Evolutionary conservation across 1,284 basidiomycete genomes (phyloP).

Genomic region (Puccinia triticina): DNA sequence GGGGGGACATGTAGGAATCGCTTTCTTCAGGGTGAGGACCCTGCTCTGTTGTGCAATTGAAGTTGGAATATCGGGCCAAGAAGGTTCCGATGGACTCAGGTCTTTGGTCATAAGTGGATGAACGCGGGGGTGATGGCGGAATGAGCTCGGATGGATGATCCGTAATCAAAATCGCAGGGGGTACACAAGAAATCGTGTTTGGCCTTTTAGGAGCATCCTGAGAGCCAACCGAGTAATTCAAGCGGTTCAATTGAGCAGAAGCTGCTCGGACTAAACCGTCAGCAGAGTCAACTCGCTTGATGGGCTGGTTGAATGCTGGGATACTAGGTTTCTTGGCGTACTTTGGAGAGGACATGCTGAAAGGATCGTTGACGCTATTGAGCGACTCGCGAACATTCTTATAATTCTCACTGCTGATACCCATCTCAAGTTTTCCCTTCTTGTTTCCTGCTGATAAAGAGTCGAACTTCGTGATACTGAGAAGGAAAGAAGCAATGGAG

Average conservation of each 20-base stretch:
- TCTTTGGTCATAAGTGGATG: constrained; percentile 1
- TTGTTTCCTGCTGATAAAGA: constrained; percentile 17
- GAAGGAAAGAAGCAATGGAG: constrained; percentile 39
- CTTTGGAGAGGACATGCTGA: constrained; percentile 23
- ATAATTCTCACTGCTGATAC: constrained; percentile 41
- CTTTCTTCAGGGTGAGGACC: neutral
- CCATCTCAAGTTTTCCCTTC: constrained; percentile 30
- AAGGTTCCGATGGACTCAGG: constrained; percentile 38
- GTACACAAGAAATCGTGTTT: constrained; percentile 33
- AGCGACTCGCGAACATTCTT: constrained; percentile 30
- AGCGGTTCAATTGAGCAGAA: constrained; percentile 9
- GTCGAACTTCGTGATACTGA: constrained; percentile 31
- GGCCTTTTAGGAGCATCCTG: constrained; percentile 20
- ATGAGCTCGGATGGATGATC: constrained; percentile 51
- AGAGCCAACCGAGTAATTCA: constrained; percentile 12
- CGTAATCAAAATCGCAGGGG: constrained; percentile 47
- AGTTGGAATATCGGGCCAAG: constrained; percentile 33
- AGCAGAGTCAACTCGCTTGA: constrained; percentile 13
- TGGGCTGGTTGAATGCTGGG: neutral
- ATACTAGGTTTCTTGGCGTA: neutral
- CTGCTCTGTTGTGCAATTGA: constrained; percentile 1
- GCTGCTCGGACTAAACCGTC: constrained; percentile 7
- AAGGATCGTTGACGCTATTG: constrained; percentile 23
- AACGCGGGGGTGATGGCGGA: constrained; percentile 46
- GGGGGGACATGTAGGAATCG: neutral